A percentile compares a stretch with the other conserved stretches of the same genome.
Evolutionary conservation across 768 basidiomycete genomes (phyloP).

Genomic region (Suillus subaureus): DNA sequence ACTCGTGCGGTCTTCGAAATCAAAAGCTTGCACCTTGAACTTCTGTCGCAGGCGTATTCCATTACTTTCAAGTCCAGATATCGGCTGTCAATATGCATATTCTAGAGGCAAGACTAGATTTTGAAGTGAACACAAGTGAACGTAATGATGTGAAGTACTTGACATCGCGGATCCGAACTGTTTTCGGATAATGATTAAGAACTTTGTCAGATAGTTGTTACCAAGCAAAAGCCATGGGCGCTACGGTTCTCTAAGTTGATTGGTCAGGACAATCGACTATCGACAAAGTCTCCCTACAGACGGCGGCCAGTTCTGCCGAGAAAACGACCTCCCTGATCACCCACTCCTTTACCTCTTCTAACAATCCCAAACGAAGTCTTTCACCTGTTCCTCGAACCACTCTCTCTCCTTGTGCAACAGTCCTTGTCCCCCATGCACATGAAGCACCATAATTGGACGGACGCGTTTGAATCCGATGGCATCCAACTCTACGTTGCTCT

Average conservation of each 20-base stretch:
- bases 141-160: not conserved
- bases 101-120: not conserved
- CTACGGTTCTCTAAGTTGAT: not conserved
- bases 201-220: not conserved
- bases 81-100: not conserved
- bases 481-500: not conserved
- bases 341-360: not conserved
- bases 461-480: not conserved
- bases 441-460: not conserved
- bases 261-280: not conserved
- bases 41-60: not conserved
- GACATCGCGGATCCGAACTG: not conserved
- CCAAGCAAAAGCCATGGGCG: not conserved
- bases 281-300: not conserved
- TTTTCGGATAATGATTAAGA: not conserved
- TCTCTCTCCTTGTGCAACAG: not conserved
- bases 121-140: not conserved
- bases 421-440: not conserved
- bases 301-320: not conserved
- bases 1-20: not conserved
- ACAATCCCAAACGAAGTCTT: not conserved
- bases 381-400: not conserved
- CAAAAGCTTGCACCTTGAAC: not conserved
- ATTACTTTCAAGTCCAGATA: not conserved
- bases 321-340: not conserved